Evolutionary conservation across 441 rosid genomes (phyloP), one percentile per base, ranked within the genome.

Genomic region (Pelargonium fulgidum): DNA sequence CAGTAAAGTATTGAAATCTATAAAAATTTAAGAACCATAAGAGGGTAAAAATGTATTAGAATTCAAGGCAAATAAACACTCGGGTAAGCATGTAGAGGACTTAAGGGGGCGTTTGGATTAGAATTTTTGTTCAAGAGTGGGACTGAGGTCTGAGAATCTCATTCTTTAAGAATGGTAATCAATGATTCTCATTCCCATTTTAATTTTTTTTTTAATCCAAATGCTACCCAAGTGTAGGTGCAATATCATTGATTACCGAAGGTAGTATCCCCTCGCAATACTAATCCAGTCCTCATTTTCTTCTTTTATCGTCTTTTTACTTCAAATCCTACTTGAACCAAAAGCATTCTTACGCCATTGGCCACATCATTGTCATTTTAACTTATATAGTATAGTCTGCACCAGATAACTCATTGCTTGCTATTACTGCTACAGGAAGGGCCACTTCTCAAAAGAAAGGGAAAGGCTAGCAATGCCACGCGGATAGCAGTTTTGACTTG

Each of bases 401-500:
- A n/a, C 70, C 64, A 11, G 14, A 47, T 72, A 50, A 44, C 12
- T 69, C 70, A 16, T 75, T 65, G 16, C 64, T 20, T 71, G 62
- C 64, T 39, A 12, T 3, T 26, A 45, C 66, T 68, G 65, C 13
- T 77, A 78, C 84, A 94, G 99, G 97, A 89, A 78, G 96, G 99
- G 17, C 91, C 93, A 59, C 78, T 77, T 80, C 94, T 92, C 58
- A 94, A 90, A 83, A 89, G 93, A 75, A 94, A 86, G 80, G 99
- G 98, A 72, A 87, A 84, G 79, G 93, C 98, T 24, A 74, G 96
- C 72, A 71, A 72, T 79, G 89, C 86, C 62, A 94, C 93, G 64
- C 85, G 86, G 75, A 78, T 92, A 80, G 97, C 96, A 11, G 97
- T 94, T 52, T 82, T 94, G 81, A 94, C 97, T 19, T 94, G 99